Conservation (phyloP, 2,329 filamentous ascomycete species). For the Paraconiothyrium brasiliense region DNA sequence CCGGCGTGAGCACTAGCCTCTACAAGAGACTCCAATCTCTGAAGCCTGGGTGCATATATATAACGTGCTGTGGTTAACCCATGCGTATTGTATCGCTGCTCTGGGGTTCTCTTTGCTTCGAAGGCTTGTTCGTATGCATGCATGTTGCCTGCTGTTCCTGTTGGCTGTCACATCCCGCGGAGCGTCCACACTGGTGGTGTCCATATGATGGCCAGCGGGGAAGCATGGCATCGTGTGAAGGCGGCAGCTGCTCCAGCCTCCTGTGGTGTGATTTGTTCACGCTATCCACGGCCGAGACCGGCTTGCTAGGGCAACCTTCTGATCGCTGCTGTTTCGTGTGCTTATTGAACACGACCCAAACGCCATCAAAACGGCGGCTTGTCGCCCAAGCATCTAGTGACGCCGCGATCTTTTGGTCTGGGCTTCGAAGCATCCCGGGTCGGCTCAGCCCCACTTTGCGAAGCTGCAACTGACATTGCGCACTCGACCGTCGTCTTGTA, state of each 20-base stretch:
- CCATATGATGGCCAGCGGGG: conserved; percentile 38
- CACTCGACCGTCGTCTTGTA: conserved; percentile 23
- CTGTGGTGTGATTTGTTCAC: conserved; percentile 32
- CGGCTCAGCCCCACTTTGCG: conserved; percentile 40
- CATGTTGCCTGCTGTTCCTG: conserved; percentile 27
- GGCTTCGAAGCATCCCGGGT: conserved; percentile 32
- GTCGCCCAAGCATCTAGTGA: conserved; percentile 34
- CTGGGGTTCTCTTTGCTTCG: conserved; percentile 26
- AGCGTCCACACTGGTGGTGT: conserved; percentile 27
- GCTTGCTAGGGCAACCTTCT: conserved; percentile 30
- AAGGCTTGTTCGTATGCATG: conserved; percentile 11
- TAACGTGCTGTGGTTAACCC: conserved; percentile 34
- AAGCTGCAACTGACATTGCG: conserved; percentile 31
- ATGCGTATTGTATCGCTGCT: conserved; percentile 31
- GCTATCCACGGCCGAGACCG: conserved; percentile 31
- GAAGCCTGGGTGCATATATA: conserved; percentile 28
- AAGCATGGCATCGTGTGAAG: conserved; percentile 34
- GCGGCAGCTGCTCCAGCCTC: conserved; percentile 34
- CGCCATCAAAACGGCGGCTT: conserved; percentile 41
- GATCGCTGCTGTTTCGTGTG: conserved; percentile 29
- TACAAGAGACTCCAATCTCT: conserved; percentile 39
- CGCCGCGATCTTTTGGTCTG: conserved; percentile 34
- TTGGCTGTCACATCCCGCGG: conserved; percentile 36
- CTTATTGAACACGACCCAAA: conserved; percentile 40
- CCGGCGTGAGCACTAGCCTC: conserved; percentile 45